Evolutionary conservation across 805 yeast species (phyloP).

Genomic region (Yamadazyma paraphyllophila): DNA sequence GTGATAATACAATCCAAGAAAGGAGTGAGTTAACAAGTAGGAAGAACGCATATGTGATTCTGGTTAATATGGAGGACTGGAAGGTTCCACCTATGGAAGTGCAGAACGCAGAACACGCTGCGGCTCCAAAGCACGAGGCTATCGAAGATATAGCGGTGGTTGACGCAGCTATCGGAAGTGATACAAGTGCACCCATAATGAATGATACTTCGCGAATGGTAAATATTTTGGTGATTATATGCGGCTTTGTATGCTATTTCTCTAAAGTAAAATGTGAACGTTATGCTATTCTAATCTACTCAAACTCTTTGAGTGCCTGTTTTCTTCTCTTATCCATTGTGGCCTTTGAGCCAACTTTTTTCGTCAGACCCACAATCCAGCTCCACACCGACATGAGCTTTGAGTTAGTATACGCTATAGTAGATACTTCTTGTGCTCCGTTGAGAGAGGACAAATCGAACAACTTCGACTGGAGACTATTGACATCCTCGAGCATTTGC

Average conservation of each 20-base stretch:
- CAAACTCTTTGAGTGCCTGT: conserved; percentile 40
- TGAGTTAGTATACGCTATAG: conserved; percentile 29
- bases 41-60: conserved; percentile 80
- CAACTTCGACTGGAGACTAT: conserved; percentile 32
- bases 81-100: conserved; percentile 54
- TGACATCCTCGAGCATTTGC: conserved; percentile 27
- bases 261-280: background rate
- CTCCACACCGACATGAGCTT: conserved; percentile 20
- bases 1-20: conserved; percentile 91
- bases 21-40: conserved; percentile 74
- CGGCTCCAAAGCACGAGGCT: conserved; percentile 80
- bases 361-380: conserved; percentile 19
- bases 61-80: conserved; percentile 76
- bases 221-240: background rate
- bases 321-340: conserved; percentile 42
- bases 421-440: conserved; percentile 38
- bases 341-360: conserved; percentile 19
- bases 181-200: conserved; percentile 64
- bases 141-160: conserved; percentile 33
- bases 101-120: conserved; percentile 65
- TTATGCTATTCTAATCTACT: conserved; percentile 15
- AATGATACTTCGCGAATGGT: background rate
- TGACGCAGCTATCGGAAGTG: conserved; percentile 66
- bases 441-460: conserved; percentile 40
- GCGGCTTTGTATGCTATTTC: background rate